Evolutionary conservation across 148 eudicot species (phyloP).

Genomic region (Hydrangea macrophylla): DNA sequence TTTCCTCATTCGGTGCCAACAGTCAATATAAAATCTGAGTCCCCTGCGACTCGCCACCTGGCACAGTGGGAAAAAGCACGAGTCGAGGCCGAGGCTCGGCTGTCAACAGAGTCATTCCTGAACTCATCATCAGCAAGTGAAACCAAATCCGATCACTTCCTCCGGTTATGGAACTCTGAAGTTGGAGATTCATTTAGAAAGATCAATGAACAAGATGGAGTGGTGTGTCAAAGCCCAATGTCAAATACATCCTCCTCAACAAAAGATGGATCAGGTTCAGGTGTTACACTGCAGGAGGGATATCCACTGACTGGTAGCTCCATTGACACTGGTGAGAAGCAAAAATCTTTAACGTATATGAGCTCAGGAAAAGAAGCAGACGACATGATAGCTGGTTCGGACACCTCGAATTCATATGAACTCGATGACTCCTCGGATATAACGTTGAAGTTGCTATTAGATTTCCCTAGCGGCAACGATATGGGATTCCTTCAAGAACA

Average conservation of each 20-base stretch:
- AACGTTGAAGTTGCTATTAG: constrained; percentile 13
- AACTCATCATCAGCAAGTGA: constrained; percentile 10
- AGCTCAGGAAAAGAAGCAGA: too few species aligned
- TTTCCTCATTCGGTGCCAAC: not conserved
- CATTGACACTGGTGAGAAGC: too few species aligned
- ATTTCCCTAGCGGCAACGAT: too few species aligned
- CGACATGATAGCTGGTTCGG: constrained; percentile 5
- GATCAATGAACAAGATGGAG: not conserved
- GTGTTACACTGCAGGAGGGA: too few species aligned
- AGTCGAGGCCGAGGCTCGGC: constrained; percentile 32
- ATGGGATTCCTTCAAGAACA: too few species aligned
- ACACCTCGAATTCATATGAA: constrained; percentile 13
- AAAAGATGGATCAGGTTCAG: too few species aligned
- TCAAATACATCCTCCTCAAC: not conserved
- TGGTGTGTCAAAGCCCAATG: constrained; percentile 8
- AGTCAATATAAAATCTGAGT: constrained; percentile 8
- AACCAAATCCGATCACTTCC: constrained; percentile 26
- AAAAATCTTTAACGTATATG: too few species aligned
- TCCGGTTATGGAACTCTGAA: constrained; percentile 35
- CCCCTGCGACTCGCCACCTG: constrained; percentile 18
- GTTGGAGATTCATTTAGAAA: constrained; percentile 29
- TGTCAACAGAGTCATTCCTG: constrained; percentile 18
- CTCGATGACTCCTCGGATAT: constrained; percentile 14
- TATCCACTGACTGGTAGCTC: too few species aligned
- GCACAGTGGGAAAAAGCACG: constrained; percentile 34